Percentiles rank a stretch among this genome's conserved stretches.
These are phyloP conservation scores for Thuja plicata DNA, from an alignment of 83 land plant species.

Conservation along the genomic window DNA sequence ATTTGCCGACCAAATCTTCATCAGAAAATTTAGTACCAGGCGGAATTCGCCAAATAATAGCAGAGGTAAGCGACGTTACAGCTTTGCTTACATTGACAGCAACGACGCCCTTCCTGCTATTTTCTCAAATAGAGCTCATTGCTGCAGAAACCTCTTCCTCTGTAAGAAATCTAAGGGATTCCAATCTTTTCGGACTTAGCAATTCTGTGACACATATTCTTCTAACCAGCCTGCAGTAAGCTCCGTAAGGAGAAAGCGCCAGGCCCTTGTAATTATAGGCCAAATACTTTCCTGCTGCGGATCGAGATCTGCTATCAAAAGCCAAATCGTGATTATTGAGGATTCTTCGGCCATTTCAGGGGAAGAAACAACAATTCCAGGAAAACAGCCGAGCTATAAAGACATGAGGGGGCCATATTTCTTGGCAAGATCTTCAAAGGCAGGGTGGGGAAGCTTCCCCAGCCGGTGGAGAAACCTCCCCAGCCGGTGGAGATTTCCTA, in stretches of 20 bases:
- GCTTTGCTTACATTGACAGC: constrained; percentile 1
- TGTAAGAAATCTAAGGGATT: neutral
- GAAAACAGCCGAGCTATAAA: constrained; percentile 17
- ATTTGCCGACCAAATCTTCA: neutral
- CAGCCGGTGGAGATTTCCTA: constrained; percentile 19
- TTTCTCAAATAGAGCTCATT: neutral
- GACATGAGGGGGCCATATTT: constrained; percentile 21
- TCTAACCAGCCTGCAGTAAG: constrained; percentile 14
- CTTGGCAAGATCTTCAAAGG: neutral
- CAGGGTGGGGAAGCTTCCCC: constrained; percentile 12
- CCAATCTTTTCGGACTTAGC: constrained; percentile 17
- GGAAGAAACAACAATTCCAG: constrained; percentile 6
- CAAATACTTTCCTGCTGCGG: neutral
- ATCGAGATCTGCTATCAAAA: constrained; percentile 16
- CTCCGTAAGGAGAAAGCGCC: constrained; percentile 8
- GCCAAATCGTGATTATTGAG: constrained; percentile 20
- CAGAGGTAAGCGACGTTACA: neutral
- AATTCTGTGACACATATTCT: constrained; percentile 15
- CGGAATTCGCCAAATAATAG: neutral
- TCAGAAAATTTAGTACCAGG: no score
- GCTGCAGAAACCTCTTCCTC: constrained; percentile 10
- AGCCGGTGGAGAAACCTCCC: constrained; percentile 15
- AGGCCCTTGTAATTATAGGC: neutral
- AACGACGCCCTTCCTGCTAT: neutral
- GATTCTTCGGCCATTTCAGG: constrained; percentile 13